These are phyloP conservation scores for Begonia loranthoides DNA, from an alignment of 306 rosid species.

Conservation along the genomic window DNA sequence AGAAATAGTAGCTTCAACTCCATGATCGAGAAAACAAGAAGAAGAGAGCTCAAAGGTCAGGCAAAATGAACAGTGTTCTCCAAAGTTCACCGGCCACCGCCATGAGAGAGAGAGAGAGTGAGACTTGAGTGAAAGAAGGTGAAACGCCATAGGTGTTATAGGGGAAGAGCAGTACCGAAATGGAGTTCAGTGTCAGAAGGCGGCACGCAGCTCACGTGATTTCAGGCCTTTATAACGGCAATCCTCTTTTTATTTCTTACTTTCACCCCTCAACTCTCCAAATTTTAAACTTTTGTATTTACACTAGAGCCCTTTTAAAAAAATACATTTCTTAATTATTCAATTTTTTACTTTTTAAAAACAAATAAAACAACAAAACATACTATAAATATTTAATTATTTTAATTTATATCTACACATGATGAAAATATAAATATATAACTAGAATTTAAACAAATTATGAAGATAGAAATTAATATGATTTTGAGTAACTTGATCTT, in stretches of 20 bases:
- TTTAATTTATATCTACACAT: too few relatives aligned
- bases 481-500: too few relatives aligned
- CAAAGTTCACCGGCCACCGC: slow-evolving; percentile 6
- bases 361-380: too few relatives aligned
- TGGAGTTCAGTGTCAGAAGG: slow-evolving; percentile 35
- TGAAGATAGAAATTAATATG: too few relatives aligned
- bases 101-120: slow-evolving; percentile 5
- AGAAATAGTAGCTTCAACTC: slow-evolving; percentile 15
- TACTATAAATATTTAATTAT: too few relatives aligned
- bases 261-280: slow-evolving; percentile 5
- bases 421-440: too few relatives aligned
- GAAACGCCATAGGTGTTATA: slow-evolving; percentile 16
- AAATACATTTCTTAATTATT: too few relatives aligned
- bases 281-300: neutral
- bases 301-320: too few relatives aligned
- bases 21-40: neutral
- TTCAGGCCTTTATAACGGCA: slow-evolving; percentile 21
- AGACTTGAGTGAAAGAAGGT: neutral
- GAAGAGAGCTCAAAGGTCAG: neutral
- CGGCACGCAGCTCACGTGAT: slow-evolving; percentile 71
- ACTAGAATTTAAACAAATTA: too few relatives aligned
- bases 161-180: slow-evolving; percentile 4
- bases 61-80: neutral
- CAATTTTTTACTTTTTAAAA: too few relatives aligned
- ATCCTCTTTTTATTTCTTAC: neutral